Percentiles rank a stretch among this genome's conserved stretches.
These are phyloP conservation scores for Starmera amethionina DNA, from an alignment of 805 yeast genomes.

Conservation along the genomic window DNA sequence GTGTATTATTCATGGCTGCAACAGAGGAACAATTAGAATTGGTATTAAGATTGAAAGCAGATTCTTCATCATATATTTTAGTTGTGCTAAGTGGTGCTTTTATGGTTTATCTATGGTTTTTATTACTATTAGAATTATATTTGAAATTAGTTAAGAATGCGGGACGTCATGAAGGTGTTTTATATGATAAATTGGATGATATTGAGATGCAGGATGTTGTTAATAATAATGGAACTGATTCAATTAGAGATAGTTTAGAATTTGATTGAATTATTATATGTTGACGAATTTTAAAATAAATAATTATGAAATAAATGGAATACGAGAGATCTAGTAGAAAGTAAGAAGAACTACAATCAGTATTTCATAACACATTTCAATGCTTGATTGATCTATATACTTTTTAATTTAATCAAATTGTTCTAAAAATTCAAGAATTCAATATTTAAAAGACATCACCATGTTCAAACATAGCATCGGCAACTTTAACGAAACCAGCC, in stretches of 20 bases:
- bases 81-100: slow-evolving; percentile 66
- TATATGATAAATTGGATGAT: background rate
- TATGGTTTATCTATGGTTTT: slow-evolving; percentile 55
- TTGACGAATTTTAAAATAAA: no score
- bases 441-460: slow-evolving; percentile 54
- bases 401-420: no score
- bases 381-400: no score
- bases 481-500: slow-evolving; percentile 98
- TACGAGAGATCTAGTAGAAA: no score
- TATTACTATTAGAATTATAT: slow-evolving; percentile 51
- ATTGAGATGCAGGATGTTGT: background rate
- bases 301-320: no score
- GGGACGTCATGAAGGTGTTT: background rate
- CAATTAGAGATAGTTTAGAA: no score
- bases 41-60: slow-evolving; percentile 68
- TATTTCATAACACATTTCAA: no score
- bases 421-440: no score
- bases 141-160: slow-evolving; percentile 22
- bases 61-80: slow-evolving; percentile 75
- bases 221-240: no score
- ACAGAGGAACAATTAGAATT: slow-evolving; percentile 77
- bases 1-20: slow-evolving; percentile 84
- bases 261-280: no score
- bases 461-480: slow-evolving; percentile 95
- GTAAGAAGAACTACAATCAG: no score